Evolutionary conservation across 257 asterid species (phyloP), one percentile per base, ranked within the genome.

Genomic region (Cinchona pubescens): DNA sequence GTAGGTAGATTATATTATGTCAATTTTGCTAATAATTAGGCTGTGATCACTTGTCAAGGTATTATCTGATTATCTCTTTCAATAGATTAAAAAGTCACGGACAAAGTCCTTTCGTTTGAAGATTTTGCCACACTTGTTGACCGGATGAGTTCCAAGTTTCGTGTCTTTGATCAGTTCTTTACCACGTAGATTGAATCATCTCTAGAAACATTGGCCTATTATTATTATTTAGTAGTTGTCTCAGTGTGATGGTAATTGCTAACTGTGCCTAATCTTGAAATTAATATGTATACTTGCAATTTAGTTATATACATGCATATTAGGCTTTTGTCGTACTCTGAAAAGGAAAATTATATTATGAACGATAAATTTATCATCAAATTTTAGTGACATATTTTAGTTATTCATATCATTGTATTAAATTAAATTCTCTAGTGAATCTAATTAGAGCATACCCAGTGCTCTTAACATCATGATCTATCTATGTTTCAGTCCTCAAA

Each of bases 81-180:
- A 14, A 15, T 10, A 18, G 10, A 69, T 48, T 25, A 48, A 32
- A 15, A 72, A 5, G 15, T 55, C 40, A 55, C 42, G 45, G 48
- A 23, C 53, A 30, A 71, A 67, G 14, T 43, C 46, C 32, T 48
- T 51, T 25, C 37, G 11, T 55, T 78, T 63, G 83, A 84, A 76
- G 23, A 25, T 55, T 74, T 72, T 75, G n/a, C 62, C 73, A 67
- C 18, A n/a, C 56, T 51, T 73, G 68, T 66, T 65, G 18, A 65
- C 53, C 1, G 25, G n/a, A 9, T 3, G 9, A n/a, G n/a, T 53
- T 13, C 32, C 35, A 34, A 35, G 5, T 19, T 7, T 35, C 30
- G 15, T 72, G n/a, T 35, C 46, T 29, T 25, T 45, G 7, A 3
- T 25, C 34, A 8, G 43, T 61, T 42, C 12, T 7, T 61, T 29